Conservation (phyloP, 2,329 filamentous ascomycete genomes). For the Aspergillus pseudonomiae region DNA sequence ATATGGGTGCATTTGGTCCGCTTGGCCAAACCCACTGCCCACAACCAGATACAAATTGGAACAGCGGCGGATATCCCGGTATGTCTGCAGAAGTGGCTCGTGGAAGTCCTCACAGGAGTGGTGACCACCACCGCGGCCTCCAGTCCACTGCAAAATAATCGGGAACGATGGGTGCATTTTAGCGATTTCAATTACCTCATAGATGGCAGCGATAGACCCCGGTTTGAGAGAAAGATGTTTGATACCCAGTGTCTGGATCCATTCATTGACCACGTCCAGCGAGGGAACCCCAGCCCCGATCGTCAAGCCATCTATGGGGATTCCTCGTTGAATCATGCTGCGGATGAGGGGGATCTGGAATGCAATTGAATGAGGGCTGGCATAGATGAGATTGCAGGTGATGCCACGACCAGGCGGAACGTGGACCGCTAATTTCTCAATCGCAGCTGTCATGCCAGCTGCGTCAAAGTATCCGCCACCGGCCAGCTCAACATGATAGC, state of each 20-base stretch:
- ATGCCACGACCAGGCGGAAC: slow-evolving; percentile 69
- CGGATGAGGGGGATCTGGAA: slow-evolving; percentile 59
- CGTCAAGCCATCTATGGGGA: slow-evolving; percentile 85
- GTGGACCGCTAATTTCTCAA: slow-evolving; percentile 51
- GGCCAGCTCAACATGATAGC: slow-evolving; percentile 51
- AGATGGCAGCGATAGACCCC: slow-evolving; percentile 83
- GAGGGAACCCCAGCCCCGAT: slow-evolving; percentile 94
- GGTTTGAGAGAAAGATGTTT: slow-evolving; percentile 97
- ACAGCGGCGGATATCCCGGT: slow-evolving; percentile 70
- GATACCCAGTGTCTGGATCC: slow-evolving; percentile 87
- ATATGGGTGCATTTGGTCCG: slow-evolving; percentile 90
- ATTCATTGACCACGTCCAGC: slow-evolving; percentile 88
- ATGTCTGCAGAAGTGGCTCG: slow-evolving; percentile 86
- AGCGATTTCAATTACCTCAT: slow-evolving; percentile 87
- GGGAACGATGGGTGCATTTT: slow-evolving; percentile 93
- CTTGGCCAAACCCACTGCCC: slow-evolving; percentile 87
- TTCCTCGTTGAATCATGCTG: slow-evolving; percentile 68
- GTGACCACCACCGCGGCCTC: slow-evolving; percentile 88
- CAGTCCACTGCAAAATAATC: slow-evolving; percentile 93
- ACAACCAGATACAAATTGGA: slow-evolving; percentile 87
- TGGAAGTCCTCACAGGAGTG: slow-evolving; percentile 97
- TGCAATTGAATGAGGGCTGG: slow-evolving; percentile 54
- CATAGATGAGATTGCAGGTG: slow-evolving; percentile 58
- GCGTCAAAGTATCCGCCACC: slow-evolving; percentile 56
- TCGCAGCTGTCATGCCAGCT: slow-evolving; percentile 47